phyloP scores from a whole-genome alignment of 768 basidiomycete genomes.

The Hericium erinaceus region DNA sequence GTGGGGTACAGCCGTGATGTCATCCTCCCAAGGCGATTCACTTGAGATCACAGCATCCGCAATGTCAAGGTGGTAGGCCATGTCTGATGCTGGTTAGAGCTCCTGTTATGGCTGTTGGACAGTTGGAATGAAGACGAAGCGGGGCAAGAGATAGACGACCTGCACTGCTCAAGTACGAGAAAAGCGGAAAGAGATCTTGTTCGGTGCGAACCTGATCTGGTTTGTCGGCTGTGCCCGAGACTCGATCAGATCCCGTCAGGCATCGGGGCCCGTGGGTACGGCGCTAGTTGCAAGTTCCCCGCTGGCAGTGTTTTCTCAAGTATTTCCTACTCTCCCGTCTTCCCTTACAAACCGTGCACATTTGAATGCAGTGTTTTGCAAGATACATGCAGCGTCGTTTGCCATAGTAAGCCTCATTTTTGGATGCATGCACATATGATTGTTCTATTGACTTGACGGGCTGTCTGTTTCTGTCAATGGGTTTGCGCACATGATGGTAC shows the following conservation, averaged over 20 bases:
- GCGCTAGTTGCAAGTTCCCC: neutral
- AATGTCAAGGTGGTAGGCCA: neutral
- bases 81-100: neutral
- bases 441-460: no score
- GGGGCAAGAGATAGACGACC: neutral
- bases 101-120: neutral
- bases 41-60: neutral
- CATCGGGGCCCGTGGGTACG: neutral
- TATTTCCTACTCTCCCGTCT: no score
- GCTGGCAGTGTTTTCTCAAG: no score
- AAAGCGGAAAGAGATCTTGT: no score
- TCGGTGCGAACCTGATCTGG: no score
- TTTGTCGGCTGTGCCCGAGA: neutral
- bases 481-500: no score
- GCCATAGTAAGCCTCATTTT: no score
- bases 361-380: no score
- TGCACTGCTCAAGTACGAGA: neutral
- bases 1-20: slow-evolving; percentile 17
- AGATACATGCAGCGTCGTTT: no score
- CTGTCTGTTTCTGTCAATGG: no score
- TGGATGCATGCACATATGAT: no score
- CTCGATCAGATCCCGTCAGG: neutral
- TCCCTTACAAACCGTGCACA: no score
- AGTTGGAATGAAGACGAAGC: neutral
- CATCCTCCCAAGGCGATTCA: slow-evolving; percentile 57